Conservation (phyloP, 306 rosid species). For the Pyrus bretschneideri region DNA sequence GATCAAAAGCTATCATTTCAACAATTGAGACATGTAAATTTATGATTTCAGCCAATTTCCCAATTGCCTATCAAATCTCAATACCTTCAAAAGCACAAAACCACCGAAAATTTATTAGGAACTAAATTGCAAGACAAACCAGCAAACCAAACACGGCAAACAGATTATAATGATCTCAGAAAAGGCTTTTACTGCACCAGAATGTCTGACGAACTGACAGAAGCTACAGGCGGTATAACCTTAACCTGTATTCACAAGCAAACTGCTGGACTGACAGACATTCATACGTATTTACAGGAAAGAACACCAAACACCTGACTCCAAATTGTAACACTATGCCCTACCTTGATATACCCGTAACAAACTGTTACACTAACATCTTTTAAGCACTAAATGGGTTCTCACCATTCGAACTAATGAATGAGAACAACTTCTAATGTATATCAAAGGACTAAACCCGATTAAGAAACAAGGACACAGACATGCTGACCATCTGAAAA, state of each 20-base stretch:
- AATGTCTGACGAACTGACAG: slow-evolving; percentile 39
- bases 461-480: slow-evolving; percentile 26
- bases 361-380: slow-evolving; percentile 19
- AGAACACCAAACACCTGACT: slow-evolving; percentile 48
- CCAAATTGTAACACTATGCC: slow-evolving; percentile 22
- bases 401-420: slow-evolving; percentile 36
- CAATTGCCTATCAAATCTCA: neutral
- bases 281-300: slow-evolving; percentile 47
- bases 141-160: neutral
- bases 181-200: slow-evolving; percentile 43
- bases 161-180: slow-evolving; percentile 16
- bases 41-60: neutral
- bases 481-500: slow-evolving; percentile 26
- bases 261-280: slow-evolving; percentile 30
- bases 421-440: slow-evolving; percentile 18
- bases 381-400: slow-evolving; percentile 19
- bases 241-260: slow-evolving; percentile 37
- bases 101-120: neutral
- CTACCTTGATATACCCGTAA: slow-evolving; percentile 28
- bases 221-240: slow-evolving; percentile 34
- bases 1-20: neutral
- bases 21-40: too few species aligned
- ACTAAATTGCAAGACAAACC: neutral
- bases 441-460: slow-evolving; percentile 11
- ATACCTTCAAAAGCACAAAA: neutral